Conservation (phyloP, 108 stramenopile genomes). For the Pseudonitzschia pungens region DNA sequence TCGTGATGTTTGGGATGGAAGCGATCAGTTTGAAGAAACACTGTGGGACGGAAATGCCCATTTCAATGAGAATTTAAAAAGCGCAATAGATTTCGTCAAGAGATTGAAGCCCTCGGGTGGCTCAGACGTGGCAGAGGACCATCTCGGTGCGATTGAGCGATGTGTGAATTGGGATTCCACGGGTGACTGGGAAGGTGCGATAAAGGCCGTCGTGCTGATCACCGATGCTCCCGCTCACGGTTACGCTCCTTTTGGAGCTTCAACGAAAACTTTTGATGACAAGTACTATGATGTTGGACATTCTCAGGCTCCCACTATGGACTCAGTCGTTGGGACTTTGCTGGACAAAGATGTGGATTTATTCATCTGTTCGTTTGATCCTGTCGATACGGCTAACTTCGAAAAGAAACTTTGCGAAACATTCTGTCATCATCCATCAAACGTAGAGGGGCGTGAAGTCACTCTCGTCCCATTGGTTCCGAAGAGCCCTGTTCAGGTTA, state of each 20-base stretch:
- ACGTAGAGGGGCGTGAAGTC: constrained; percentile 31
- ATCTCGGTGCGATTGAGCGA: constrained; percentile 49
- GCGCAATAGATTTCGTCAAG: constrained; percentile 29
- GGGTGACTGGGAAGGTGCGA: constrained; percentile 46
- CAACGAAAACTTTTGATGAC: constrained; percentile 38
- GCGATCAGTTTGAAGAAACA: constrained; percentile 44
- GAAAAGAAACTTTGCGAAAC: constrained; percentile 40
- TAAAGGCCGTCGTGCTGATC: constrained; percentile 53
- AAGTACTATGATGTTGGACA: constrained; percentile 47
- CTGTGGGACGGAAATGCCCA: constrained; percentile 33
- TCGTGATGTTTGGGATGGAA: constrained; percentile 54
- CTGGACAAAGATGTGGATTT: constrained; percentile 47
- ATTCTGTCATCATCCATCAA: constrained; percentile 41
- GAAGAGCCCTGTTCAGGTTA: not conserved
- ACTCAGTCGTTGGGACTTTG: constrained; percentile 36
- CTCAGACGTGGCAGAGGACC: constrained; percentile 55
- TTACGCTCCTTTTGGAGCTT: constrained; percentile 9
- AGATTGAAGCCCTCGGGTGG: constrained; percentile 34
- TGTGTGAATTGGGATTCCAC: constrained; percentile 38
- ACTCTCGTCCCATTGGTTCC: constrained; percentile 49
- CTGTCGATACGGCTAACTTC: constrained; percentile 40
- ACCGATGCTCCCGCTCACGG: constrained; percentile 65
- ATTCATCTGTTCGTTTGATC: constrained; percentile 65
- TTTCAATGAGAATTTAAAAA: constrained; percentile 37
- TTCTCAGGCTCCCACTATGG: constrained; percentile 42